Percentiles rank a stretch among this genome's conserved stretches.
phyloP scores from a whole-genome alignment of 2,329 filamentous ascomycete genomes.

The Fusarium pininemorale region DNA sequence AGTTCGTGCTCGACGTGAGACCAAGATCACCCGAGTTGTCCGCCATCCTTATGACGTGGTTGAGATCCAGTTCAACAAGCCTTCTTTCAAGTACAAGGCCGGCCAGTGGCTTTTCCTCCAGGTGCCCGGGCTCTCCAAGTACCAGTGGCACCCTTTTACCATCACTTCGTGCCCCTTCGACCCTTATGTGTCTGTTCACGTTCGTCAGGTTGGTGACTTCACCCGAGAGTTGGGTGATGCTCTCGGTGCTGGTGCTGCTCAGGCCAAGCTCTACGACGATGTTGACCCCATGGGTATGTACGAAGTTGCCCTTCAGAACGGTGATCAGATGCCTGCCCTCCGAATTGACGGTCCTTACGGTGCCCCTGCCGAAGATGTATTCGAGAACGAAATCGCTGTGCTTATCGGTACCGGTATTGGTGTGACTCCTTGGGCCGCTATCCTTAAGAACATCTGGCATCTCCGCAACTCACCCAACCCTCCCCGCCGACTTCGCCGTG shows the following conservation, averaged over 20 bases:
- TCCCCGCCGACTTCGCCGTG: slow-evolving; percentile 86
- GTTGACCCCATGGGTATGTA: slow-evolving; percentile 97
- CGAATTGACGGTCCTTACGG: slow-evolving; percentile 96
- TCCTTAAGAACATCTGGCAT: slow-evolving; percentile 98
- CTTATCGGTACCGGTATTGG: slow-evolving; percentile 88
- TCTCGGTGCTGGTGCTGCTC: slow-evolving; percentile 87
- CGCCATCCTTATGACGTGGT: slow-evolving; percentile 97
- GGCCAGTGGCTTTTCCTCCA: slow-evolving; percentile 99
- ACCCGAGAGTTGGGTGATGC: slow-evolving; percentile 93
- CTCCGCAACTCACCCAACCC: slow-evolving; percentile 89
- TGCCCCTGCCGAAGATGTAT: slow-evolving; percentile 96
- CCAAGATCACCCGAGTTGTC: slow-evolving; percentile 91
- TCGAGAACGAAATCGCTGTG: slow-evolving; percentile 89
- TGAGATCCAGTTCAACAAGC: slow-evolving; percentile 96
- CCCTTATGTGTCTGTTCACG: slow-evolving; percentile 91
- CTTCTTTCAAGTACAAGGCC: slow-evolving; percentile 97
- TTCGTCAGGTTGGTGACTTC: slow-evolving; percentile 97
- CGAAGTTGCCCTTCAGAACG: slow-evolving; percentile 93
- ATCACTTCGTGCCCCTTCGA: slow-evolving; percentile 98
- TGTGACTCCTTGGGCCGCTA: slow-evolving; percentile 86
- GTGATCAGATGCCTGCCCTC: slow-evolving; percentile 88
- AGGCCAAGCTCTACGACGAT: slow-evolving; percentile 88
- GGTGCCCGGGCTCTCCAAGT: slow-evolving; percentile 84
- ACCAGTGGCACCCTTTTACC: slow-evolving; percentile 99
- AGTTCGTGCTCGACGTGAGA: slow-evolving; percentile 82